phyloP scores from a whole-genome alignment of 1,139 yeast genomes.

The Pichia norvegensis region DNA sequence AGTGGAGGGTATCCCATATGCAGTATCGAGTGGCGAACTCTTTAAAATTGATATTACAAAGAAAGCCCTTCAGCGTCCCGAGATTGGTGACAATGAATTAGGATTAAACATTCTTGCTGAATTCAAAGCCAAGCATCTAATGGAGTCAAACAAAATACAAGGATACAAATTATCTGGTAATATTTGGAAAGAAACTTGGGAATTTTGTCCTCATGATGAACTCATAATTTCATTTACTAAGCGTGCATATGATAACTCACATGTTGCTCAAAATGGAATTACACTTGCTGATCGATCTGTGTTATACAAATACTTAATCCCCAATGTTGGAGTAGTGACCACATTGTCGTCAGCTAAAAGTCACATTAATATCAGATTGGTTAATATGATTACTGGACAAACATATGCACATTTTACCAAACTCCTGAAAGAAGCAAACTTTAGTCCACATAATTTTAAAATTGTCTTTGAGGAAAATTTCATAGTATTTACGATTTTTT shows the following conservation, averaged over 20 bases:
- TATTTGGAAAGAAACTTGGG: conserved; percentile 17
- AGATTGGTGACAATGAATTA: neutral
- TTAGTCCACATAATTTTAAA: conserved; percentile 30
- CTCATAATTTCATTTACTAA: conserved; percentile 34
- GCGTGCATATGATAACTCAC: conserved; percentile 37
- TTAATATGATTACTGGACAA: conserved; percentile 68
- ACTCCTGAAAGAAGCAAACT: neutral
- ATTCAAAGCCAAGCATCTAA: conserved; percentile 10
- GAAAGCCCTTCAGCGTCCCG: neutral
- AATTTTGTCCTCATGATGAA: conserved; percentile 1
- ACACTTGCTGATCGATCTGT: conserved; percentile 66
- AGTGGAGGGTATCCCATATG: conserved; percentile 17
- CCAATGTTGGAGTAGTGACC: conserved; percentile 54
- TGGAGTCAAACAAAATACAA: conserved; percentile 6
- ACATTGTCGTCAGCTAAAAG: conserved; percentile 32
- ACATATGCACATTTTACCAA: conserved; percentile 33
- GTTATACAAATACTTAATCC: conserved; percentile 76
- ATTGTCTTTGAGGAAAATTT: conserved; percentile 76
- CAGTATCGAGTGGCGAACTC: conserved; percentile 7
- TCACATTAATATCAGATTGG: conserved; percentile 39
- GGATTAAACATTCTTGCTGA: neutral
- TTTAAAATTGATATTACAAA: conserved; percentile 16
- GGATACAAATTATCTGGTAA: conserved; percentile 13
- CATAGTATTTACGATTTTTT: conserved; percentile 56
- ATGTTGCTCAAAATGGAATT: conserved; percentile 60